Conservation (phyloP, 2,329 filamentous ascomycete species). For the Incumbomyces lentus region DNA sequence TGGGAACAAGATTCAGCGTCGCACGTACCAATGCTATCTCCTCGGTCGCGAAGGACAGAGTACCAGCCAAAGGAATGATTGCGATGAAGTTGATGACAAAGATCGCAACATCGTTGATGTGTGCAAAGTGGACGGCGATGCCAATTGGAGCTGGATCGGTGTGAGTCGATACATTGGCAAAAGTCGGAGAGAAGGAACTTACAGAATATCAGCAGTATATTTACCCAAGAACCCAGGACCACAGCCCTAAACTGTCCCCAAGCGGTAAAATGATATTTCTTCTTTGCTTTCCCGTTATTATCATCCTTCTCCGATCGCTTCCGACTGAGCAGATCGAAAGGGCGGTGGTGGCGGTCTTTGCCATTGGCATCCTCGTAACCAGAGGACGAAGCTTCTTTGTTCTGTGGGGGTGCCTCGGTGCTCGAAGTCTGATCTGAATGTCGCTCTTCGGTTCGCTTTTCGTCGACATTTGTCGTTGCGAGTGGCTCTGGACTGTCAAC, state of each 20-base stretch:
- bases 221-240: constrained; percentile 75
- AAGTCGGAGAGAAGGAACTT: background rate
- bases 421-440: constrained; percentile 1
- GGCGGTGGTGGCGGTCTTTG: background rate
- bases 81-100: constrained; percentile 92
- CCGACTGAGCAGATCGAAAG: background rate
- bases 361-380: background rate
- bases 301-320: constrained; percentile 9
- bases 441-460: background rate
- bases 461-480: background rate
- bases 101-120: constrained; percentile 50
- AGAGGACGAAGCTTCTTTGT: background rate
- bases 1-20: too few relatives aligned
- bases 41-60: constrained; percentile 82
- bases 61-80: constrained; percentile 77
- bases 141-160: constrained; percentile 13
- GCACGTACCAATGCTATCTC: constrained; percentile 57
- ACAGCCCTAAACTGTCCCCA: constrained; percentile 62
- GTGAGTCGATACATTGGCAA: constrained; percentile 27
- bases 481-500: background rate
- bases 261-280: constrained; percentile 39
- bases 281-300: constrained; percentile 17
- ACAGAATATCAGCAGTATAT: constrained; percentile 60
- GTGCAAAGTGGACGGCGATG: constrained; percentile 53
- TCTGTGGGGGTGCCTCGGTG: background rate